Conservation (phyloP, 1,284 basidiomycete species). For the Apiotrichum gamsii region DNA sequence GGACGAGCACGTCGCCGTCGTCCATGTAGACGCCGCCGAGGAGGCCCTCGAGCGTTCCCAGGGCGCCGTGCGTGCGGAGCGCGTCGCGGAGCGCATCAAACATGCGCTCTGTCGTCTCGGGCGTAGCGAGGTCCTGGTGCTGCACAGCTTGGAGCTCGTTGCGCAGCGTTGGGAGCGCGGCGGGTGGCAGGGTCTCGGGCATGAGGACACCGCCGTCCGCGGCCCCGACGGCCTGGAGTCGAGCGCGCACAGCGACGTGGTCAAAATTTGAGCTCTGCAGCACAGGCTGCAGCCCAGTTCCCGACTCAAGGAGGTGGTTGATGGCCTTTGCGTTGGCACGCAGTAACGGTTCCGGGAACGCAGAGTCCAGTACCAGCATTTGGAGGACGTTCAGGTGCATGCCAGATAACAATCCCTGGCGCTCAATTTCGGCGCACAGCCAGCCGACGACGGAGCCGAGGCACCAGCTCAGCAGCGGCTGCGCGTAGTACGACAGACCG, state of each 20-base stretch:
- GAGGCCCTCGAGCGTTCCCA: slow-evolving; percentile 10
- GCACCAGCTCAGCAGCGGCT: slow-evolving; percentile 52
- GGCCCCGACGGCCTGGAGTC: slow-evolving; percentile 19
- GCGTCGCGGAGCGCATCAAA: slow-evolving; percentile 10
- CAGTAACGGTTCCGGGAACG: slow-evolving; percentile 35
- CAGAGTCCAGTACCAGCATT: slow-evolving; percentile 32
- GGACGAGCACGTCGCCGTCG: slow-evolving; percentile 2
- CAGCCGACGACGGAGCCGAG: slow-evolving; percentile 50
- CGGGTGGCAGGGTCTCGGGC: background rate
- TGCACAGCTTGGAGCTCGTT: slow-evolving; percentile 18
- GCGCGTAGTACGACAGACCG: slow-evolving; percentile 52
- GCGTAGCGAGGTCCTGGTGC: slow-evolving; percentile 18
- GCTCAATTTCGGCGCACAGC: slow-evolving; percentile 41
- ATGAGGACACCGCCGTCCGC: slow-evolving; percentile 3
- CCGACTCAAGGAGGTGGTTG: slow-evolving; percentile 25
- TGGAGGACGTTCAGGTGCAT: slow-evolving; percentile 44
- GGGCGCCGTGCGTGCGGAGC: slow-evolving; percentile 9
- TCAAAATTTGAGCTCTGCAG: slow-evolving; percentile 38
- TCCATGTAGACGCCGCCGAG: background rate
- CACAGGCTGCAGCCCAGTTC: slow-evolving; percentile 29
- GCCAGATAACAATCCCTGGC: slow-evolving; percentile 38
- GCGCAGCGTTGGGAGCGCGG: slow-evolving; percentile 9
- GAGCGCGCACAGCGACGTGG: slow-evolving; percentile 19
- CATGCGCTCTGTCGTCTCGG: slow-evolving; percentile 14
- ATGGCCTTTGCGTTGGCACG: slow-evolving; percentile 27